phyloP scores from a whole-genome alignment of 2,329 filamentous ascomycete genomes.

The Sporothrix phasma region DNA sequence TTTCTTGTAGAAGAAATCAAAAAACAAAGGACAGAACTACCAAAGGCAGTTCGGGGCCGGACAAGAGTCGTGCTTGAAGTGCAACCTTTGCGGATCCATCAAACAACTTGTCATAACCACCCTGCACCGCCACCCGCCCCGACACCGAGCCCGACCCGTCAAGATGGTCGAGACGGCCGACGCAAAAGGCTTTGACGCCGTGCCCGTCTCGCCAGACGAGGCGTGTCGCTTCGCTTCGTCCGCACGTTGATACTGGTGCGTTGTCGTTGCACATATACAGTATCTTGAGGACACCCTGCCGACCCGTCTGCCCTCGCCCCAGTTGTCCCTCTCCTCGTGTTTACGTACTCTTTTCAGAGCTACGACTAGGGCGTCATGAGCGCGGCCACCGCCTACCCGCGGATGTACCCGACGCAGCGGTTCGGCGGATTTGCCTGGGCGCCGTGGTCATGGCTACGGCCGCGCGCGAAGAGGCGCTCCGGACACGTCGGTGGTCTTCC shows the following conservation, averaged over 20 bases:
- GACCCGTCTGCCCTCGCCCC: not conserved
- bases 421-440: conserved; percentile 1
- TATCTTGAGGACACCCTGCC: too few species aligned
- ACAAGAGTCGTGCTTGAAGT: too few species aligned
- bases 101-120: not conserved
- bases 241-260: conserved; percentile 1
- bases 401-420: conserved; percentile 4
- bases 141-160: conserved; percentile 2
- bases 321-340: conserved; percentile 6
- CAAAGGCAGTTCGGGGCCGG: too few species aligned
- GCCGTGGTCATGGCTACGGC: not conserved
- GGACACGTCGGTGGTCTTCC: conserved; percentile 34
- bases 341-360: conserved; percentile 8
- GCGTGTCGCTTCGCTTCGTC: conserved; percentile 3
- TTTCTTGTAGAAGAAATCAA: too few species aligned
- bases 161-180: conserved; percentile 3
- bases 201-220: not conserved
- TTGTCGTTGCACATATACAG: too few species aligned
- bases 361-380: conserved; percentile 12
- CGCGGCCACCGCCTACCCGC: conserved; percentile 7
- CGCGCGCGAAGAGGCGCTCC: conserved; percentile 28
- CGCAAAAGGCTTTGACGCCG: not conserved
- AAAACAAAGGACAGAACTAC: too few species aligned
- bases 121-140: not conserved
- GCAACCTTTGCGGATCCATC: too few species aligned